Percentiles rank a stretch among this genome's conserved stretches.
phyloP scores from a whole-genome alignment of 1,284 basidiomycete species.

The Ceratobasidium sp. region DNA sequence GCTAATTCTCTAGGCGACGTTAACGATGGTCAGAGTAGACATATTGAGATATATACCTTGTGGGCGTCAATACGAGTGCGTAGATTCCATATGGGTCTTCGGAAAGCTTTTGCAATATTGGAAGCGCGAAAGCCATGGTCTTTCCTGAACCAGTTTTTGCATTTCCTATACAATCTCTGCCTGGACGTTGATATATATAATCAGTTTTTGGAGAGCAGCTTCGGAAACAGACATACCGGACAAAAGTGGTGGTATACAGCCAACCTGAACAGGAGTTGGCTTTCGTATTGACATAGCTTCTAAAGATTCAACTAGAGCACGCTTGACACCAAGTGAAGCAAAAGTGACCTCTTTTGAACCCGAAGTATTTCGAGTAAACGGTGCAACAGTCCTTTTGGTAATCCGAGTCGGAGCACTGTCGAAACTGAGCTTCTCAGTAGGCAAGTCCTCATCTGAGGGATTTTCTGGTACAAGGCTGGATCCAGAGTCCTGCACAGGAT shows the following conservation, averaged over 20 bases:
- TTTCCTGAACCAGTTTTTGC: constrained; percentile 95
- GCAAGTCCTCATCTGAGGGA: constrained; percentile 12
- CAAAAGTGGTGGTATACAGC: constrained; percentile 91
- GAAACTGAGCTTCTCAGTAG: constrained; percentile 14
- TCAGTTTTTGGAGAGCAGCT: too few species aligned
- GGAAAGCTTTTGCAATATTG: too few species aligned
- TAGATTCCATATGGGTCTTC: too few species aligned
- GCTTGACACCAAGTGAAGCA: constrained; percentile 79
- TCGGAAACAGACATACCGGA: constrained; percentile 68
- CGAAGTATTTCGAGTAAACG: neutral
- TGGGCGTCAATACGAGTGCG: too few species aligned
- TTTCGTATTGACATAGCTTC: constrained; percentile 85
- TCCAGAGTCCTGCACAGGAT: neutral
- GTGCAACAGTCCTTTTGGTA: neutral
- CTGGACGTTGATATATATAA: too few species aligned
- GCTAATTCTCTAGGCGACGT: constrained; percentile 96
- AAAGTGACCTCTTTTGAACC: constrained; percentile 61
- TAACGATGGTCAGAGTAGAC: too few species aligned
- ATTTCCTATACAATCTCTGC: constrained; percentile 97
- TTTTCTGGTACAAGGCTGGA: neutral
- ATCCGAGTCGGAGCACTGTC: constrained; percentile 20
- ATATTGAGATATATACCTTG: too few species aligned
- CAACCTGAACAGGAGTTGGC: constrained; percentile 92
- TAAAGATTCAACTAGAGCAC: constrained; percentile 78
- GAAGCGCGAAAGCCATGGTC: constrained; percentile 91